Conservation (phyloP, 2,329 filamentous ascomycete species). For the Amesomyces nigricolor region DNA sequence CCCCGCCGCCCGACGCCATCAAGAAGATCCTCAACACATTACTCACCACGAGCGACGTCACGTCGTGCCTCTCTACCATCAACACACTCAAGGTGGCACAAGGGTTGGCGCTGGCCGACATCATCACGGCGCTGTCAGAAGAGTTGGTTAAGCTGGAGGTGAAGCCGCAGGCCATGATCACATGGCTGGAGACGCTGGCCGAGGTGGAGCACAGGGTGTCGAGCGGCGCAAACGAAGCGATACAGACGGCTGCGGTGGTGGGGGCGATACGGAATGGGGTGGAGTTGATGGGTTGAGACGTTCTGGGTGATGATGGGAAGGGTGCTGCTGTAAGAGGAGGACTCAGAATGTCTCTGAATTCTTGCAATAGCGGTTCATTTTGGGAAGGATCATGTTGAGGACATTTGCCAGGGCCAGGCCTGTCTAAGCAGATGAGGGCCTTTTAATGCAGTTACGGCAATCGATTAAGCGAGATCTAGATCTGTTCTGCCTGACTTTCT, state of each 20-base stretch:
- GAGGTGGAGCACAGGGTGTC: conserved; percentile 90
- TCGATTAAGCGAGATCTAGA: no score
- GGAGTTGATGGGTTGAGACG: conserved; percentile 52
- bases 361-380: no score
- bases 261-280: conserved; percentile 83
- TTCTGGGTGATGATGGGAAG: not conserved
- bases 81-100: conserved; percentile 80
- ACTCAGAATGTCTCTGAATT: no score
- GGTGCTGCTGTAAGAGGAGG: no score
- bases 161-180: conserved; percentile 76
- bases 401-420: no score
- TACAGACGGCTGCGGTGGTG: conserved; percentile 90
- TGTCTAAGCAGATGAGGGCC: no score
- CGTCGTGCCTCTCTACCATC: conserved; percentile 79
- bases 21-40: conserved; percentile 77
- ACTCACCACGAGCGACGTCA: conserved; percentile 79
- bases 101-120: conserved; percentile 87
- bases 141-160: conserved; percentile 80
- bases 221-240: conserved; percentile 75
- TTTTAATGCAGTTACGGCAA: no score
- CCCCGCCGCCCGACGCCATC: conserved; percentile 86
- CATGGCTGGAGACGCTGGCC: conserved; percentile 85
- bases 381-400: no score
- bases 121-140: conserved; percentile 79
- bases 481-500: no score